Evolutionary conservation across 768 basidiomycete species (phyloP), one percentile per base, ranked within the genome.

Genomic region (Naganishia randhawae): DNA sequence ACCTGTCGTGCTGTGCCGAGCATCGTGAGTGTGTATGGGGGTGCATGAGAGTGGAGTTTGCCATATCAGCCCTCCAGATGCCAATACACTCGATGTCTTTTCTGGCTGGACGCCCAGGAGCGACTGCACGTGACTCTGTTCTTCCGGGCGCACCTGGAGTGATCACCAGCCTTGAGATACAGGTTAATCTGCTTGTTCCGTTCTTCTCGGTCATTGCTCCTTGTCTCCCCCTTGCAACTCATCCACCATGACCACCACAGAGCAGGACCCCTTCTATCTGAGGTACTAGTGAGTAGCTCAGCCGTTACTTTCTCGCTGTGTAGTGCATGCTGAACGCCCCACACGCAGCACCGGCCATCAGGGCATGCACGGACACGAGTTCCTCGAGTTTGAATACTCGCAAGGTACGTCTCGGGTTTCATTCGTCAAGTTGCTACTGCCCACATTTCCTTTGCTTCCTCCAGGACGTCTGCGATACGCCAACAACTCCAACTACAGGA

Each of bases 401-500:
- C 91, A 94, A 83, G 95, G 95, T 42, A 48, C 55, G 77, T 69
- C 16, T 55, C 22, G 42, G 13, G 39, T 3, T 0, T 29, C 50
- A 35, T 31, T 52, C 29, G n/a, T 39, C 17, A 16, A n/a, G 6
- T 16, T 50, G 9, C n/a, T 32, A 32, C 33, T 33, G 25, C 52
- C 54, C 22, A 29, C 63, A 1, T 51, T 27, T 19, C 27, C n/a
- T n/a, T n/a, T n/a, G n/a, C n/a, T n/a, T n/a, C 8, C 2, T 1
- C 50, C 41, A 79, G 78, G 78, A 25, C 88, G 95, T 72, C 85
- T 98, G 65, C 86, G 96, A 73, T 99, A 98, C 80, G 96, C 96
- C 70, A 95, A 98, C 84, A 98, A 98, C 84, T 97, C 95, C 11
- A 99, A 99, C 81, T 99, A 99, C 82, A 84, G 96, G 35, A 98